Evolutionary conservation across 2,329 filamentous ascomycete species (phyloP).

Genomic region (Calycina herbarum): DNA sequence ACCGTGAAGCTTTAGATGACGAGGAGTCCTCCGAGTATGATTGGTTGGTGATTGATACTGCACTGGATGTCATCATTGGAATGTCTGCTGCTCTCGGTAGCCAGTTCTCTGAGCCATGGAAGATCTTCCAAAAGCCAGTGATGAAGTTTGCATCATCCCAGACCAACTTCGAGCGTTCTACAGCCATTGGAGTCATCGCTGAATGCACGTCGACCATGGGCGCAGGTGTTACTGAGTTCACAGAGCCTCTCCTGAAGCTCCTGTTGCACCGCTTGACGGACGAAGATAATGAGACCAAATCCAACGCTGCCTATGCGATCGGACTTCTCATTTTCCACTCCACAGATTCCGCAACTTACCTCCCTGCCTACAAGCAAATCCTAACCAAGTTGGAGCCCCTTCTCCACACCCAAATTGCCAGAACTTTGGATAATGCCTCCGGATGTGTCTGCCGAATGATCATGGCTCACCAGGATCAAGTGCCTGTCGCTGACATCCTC

Average conservation of each 20-base stretch:
- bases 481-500: slow-evolving; percentile 79
- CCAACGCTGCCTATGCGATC: slow-evolving; percentile 89
- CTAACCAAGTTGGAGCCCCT: slow-evolving; percentile 84
- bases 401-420: slow-evolving; percentile 72
- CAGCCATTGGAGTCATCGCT: slow-evolving; percentile 87
- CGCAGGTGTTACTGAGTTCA: slow-evolving; percentile 77
- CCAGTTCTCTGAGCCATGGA: slow-evolving; percentile 86
- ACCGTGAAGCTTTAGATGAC: slow-evolving; percentile 59
- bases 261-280: slow-evolving; percentile 85
- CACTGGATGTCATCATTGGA: slow-evolving; percentile 84
- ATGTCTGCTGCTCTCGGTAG: slow-evolving; percentile 79
- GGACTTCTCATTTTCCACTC: slow-evolving; percentile 85
- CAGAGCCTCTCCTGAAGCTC: slow-evolving; percentile 71
- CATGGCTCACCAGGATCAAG: slow-evolving; percentile 77
- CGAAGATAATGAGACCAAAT: slow-evolving; percentile 88
- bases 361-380: slow-evolving; percentile 74
- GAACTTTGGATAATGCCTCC: slow-evolving; percentile 88
- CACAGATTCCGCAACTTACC: slow-evolving; percentile 66
- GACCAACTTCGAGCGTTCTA: slow-evolving; percentile 84
- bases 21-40: slow-evolving; percentile 89
- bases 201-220: slow-evolving; percentile 88
- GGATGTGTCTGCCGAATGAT: slow-evolving; percentile 94
- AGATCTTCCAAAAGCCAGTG: slow-evolving; percentile 91
- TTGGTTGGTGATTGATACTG: slow-evolving; percentile 95
- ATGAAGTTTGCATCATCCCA: slow-evolving; percentile 84